Percentiles rank a stretch among this genome's conserved stretches.
These are phyloP conservation scores for Beauveria varroae DNA, from an alignment of 2,329 filamentous ascomycete species.

Conservation along the genomic window DNA sequence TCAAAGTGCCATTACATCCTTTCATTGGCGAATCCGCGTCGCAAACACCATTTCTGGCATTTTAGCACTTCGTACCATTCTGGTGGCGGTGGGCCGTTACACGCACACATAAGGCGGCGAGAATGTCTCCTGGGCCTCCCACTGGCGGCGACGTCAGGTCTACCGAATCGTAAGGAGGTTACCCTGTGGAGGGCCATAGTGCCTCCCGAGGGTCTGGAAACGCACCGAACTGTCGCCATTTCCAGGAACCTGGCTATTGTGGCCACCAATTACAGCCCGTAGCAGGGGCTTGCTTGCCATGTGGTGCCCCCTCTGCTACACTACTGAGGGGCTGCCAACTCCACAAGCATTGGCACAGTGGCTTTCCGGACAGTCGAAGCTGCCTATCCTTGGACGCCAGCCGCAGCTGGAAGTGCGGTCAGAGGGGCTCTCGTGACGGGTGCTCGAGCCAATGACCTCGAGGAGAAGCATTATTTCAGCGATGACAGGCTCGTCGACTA, in stretches of 20 bases:
- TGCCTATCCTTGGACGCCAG: constrained; percentile 2
- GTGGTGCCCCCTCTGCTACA: constrained; percentile 8
- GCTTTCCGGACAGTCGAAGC: not conserved
- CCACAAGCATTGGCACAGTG: not conserved
- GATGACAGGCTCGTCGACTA: not conserved
- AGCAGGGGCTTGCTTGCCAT: constrained; percentile 12
- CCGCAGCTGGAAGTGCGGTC: constrained; percentile 9
- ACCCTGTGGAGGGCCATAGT: constrained; percentile 13
- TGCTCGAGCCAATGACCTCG: not conserved
- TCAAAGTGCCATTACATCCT: not conserved
- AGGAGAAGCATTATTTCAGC: not conserved
- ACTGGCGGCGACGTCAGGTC: constrained; percentile 16
- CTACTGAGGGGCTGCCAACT: constrained; percentile 4
- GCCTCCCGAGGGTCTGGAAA: constrained; percentile 28
- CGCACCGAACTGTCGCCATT: constrained; percentile 20
- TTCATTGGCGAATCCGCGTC: not conserved
- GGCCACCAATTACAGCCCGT: constrained; percentile 12
- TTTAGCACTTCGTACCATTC: not conserved
- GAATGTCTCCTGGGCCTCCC: not conserved
- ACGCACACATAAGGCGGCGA: not conserved
- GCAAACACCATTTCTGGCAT: not conserved
- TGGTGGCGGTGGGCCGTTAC: constrained; percentile 8
- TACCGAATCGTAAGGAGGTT: constrained; percentile 16
- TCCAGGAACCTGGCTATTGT: constrained; percentile 17
- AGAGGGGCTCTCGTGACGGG: constrained; percentile 3